Percentiles rank a stretch among this genome's conserved stretches.
These are phyloP conservation scores for Schrenkiella parvula DNA, from an alignment of 345 rosid species.

Conservation along the genomic window DNA sequence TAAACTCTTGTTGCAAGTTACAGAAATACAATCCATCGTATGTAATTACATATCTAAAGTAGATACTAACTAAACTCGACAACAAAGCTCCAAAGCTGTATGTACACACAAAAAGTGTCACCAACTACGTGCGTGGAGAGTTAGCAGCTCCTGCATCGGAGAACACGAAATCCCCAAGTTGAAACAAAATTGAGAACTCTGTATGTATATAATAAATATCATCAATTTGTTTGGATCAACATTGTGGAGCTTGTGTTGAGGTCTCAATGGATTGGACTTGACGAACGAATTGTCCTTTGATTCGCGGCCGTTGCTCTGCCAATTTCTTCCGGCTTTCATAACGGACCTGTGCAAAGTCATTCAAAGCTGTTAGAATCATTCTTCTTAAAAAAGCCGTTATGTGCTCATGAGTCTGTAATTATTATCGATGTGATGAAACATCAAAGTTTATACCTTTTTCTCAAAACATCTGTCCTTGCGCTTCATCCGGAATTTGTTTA, in stretches of 20 bases:
- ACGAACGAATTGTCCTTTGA: constrained; percentile 69
- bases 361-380: background rate
- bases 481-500: constrained; percentile 82
- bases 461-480: constrained; percentile 93
- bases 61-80: constrained; percentile 20
- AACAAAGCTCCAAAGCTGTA: background rate
- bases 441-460: constrained; percentile 61
- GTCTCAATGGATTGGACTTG: constrained; percentile 28
- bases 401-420: background rate
- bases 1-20: background rate
- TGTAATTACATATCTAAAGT: background rate
- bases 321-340: constrained; percentile 66
- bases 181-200: constrained; percentile 21
- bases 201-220: background rate
- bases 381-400: background rate
- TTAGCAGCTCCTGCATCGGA: background rate
- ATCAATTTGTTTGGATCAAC: constrained; percentile 13
- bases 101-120: constrained; percentile 1
- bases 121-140: constrained; percentile 11
- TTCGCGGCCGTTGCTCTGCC: constrained; percentile 66
- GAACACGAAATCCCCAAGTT: background rate
- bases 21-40: background rate
- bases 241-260: constrained; percentile 22
- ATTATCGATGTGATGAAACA: background rate
- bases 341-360: constrained; percentile 49